phyloP scores from a whole-genome alignment of 768 basidiomycete genomes.

The Calvatia gigantea region DNA sequence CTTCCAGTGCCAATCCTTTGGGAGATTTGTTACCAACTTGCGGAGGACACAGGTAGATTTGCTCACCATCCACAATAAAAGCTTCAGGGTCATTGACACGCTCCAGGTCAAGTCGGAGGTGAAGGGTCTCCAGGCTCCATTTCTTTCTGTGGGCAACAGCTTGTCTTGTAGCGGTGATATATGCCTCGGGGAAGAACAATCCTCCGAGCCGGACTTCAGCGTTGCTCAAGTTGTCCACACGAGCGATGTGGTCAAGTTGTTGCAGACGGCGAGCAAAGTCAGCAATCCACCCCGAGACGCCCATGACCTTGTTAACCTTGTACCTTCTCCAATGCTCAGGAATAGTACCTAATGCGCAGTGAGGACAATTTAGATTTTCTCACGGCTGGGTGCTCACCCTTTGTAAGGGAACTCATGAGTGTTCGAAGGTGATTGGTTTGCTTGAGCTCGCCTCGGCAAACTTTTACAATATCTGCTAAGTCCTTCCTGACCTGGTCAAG shows the following conservation, averaged over 20 bases:
- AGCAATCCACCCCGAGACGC: constrained; percentile 81
- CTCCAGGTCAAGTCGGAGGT: constrained; percentile 78
- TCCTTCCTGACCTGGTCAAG: constrained; percentile 80
- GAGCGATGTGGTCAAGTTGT: constrained; percentile 77
- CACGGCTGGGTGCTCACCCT: constrained; percentile 48
- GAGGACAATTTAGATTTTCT: neutral
- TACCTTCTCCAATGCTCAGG: constrained; percentile 87
- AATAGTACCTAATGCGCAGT: constrained; percentile 61
- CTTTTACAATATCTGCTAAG: constrained; percentile 74
- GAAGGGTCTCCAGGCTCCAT: constrained; percentile 89
- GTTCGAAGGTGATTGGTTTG: constrained; percentile 96
- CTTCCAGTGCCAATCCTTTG: constrained; percentile 82
- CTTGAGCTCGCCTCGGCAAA: constrained; percentile 85
- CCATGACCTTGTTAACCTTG: constrained; percentile 81
- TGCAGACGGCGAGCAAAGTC: constrained; percentile 75
- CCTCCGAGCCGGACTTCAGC: constrained; percentile 91
- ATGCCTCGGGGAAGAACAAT: constrained; percentile 95
- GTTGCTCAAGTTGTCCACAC: constrained; percentile 58
- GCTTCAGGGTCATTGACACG: constrained; percentile 72
- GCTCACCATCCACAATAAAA: constrained; percentile 86
- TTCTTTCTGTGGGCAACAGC: constrained; percentile 90
- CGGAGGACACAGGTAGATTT: neutral
- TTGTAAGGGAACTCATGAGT: constrained; percentile 85
- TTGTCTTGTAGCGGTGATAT: constrained; percentile 93
- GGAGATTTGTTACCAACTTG: constrained; percentile 13